A percentile compares a stretch with the other conserved stretches of the same genome.
phyloP scores from a whole-genome alignment of 2,329 filamentous ascomycete species.

The Botrytis cinerea region DNA sequence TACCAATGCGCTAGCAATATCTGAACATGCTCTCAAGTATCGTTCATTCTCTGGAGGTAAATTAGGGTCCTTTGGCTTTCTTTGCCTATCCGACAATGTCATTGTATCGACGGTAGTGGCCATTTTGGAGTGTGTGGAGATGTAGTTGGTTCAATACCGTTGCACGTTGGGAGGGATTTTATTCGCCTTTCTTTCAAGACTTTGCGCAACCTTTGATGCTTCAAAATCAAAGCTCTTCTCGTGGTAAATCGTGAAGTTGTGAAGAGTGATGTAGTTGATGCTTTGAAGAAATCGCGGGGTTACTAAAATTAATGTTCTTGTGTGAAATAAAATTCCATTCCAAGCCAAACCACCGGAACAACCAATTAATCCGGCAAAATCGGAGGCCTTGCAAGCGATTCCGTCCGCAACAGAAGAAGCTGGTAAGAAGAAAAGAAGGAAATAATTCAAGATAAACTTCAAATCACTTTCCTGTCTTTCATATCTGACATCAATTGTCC shows the following conservation, averaged over 20 bases:
- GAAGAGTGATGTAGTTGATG: background rate
- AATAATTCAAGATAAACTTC: constrained; percentile 26
- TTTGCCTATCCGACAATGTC: constrained; percentile 53
- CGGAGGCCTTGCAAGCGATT: constrained; percentile 24
- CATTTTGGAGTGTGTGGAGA: constrained; percentile 46
- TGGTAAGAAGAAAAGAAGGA: constrained; percentile 19
- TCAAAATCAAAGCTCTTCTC: background rate
- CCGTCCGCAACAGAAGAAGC: constrained; percentile 18
- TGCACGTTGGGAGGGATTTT: background rate
- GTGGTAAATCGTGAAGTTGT: background rate
- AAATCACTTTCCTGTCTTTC: constrained; percentile 27
- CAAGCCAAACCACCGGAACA: background rate
- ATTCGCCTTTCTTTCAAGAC: background rate
- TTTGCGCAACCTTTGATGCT: background rate
- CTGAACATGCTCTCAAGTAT: constrained; percentile 90
- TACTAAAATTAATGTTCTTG: constrained; percentile 11
- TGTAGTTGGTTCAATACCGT: background rate
- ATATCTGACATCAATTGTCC: constrained; percentile 40
- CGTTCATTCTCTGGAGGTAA: constrained; percentile 91
- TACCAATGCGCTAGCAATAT: constrained; percentile 90
- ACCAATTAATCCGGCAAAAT: constrained; percentile 14
- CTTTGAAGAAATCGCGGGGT: constrained; percentile 11
- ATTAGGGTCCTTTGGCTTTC: constrained; percentile 67
- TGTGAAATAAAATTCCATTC: constrained; percentile 15
- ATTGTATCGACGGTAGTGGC: constrained; percentile 63